Conservation (phyloP, 257 asterid species). For the Salvia miltiorrhiza region DNA sequence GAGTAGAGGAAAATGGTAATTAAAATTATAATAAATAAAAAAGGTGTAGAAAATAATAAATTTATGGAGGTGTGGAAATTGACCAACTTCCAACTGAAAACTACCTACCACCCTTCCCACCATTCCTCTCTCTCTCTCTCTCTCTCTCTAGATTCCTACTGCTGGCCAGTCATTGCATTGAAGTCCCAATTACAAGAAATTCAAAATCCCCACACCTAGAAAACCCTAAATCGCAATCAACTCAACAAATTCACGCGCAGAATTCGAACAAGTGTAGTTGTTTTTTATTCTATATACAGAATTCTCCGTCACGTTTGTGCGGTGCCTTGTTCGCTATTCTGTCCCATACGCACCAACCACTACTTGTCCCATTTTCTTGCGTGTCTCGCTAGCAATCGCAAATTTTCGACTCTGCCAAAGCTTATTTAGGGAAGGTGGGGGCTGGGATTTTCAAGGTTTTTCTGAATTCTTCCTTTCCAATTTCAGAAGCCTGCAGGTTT, state of each 20-base stretch:
- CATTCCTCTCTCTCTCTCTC: constrained; percentile 2
- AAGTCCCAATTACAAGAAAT: constrained; percentile 11
- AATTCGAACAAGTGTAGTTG: neutral
- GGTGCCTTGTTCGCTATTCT: constrained; percentile 20
- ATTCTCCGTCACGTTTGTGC: constrained; percentile 36
- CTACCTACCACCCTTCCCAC: constrained; percentile 40
- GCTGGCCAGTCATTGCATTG: constrained; percentile 23
- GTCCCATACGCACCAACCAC: constrained; percentile 31
- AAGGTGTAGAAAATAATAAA: neutral
- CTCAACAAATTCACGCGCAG: constrained; percentile 12
- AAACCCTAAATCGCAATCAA: constrained; percentile 7
- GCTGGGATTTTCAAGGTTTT: constrained; percentile 21
- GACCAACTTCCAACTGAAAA: constrained; percentile 53
- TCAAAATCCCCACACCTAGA: neutral
- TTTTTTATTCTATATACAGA: constrained; percentile 2
- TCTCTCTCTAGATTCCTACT: neutral
- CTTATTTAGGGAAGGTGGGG: neutral
- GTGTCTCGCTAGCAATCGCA: neutral
- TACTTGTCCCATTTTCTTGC: constrained; percentile 18
- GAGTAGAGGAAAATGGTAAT: no score
- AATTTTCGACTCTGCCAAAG: neutral
- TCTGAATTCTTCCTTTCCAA: neutral
- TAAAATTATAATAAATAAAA: neutral
- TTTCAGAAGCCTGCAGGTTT: constrained; percentile 4
- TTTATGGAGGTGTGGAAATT: constrained; percentile 17